Base-by-base conservation (phyloP, 208 protist genomes). In the Leishmania aethiopica region DNA sequence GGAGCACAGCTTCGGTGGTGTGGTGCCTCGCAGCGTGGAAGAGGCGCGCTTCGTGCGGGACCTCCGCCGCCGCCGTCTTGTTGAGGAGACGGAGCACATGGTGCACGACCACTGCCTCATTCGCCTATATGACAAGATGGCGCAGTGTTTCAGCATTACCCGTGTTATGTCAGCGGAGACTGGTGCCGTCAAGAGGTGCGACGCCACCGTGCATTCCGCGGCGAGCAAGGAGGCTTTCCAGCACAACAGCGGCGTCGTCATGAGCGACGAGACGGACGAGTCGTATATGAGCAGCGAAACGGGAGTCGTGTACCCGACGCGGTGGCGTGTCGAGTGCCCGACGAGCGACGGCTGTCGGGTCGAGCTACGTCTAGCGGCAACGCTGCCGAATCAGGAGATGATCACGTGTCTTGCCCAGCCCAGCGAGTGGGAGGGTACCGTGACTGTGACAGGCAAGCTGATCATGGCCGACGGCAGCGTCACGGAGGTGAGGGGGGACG, bases 1-100 rank as follows among this genome's bases (percentile, higher is more conserved):
- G 76, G 88, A 93, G 60, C 90, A 93, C 85, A 78, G 75, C 47
- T 93, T 95, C 71, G 90, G 90, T 40, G 86, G 85, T 62, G 87
- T 88, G 15, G 75, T 94, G 32, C 88, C 91, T 6, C 82, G 81
- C 71, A 90, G 55, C 35, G 57, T 79, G 22, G 84, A 75, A 53
- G 91, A 94, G 67, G 75, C 86, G 8, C 79, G 62, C 17, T 88
- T 89, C 42, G 66, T 92, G 62, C 81, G 75, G 28, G 70, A 49
- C 60, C 77, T 84, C 40, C 82, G 84, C 51, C 42, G 62, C 45
- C 79, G 76, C 75, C 83, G 83, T 72, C 79, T 84, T 28, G 80
- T 69, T 67, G 86, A 77, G 78, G 70, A 80, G 84, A 79, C 40
- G 81, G 82, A 66, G 67, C 72, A 70, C 55, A 86, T 35, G 37